These are phyloP conservation scores for Pyrenula massariospora DNA, from an alignment of 495 filamentous ascomycete species.

Conservation along the genomic window DNA sequence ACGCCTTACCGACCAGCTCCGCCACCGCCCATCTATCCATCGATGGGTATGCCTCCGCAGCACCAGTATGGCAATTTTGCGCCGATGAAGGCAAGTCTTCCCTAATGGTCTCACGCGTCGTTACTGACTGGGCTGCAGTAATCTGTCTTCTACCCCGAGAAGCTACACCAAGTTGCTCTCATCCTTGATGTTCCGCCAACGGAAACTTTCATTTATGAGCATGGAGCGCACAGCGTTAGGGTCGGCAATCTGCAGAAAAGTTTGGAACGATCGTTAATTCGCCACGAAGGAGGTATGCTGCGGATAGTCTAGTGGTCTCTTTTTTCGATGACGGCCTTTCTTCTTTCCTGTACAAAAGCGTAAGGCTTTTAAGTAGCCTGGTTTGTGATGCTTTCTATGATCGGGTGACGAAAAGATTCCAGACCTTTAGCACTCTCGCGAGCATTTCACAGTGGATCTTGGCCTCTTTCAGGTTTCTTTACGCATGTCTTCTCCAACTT, in stretches of 20 bases:
- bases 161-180: not conserved
- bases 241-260: not conserved
- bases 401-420: not conserved
- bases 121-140: not conserved
- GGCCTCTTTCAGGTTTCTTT: not conserved
- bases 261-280: not conserved
- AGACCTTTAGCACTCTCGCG: not conserved
- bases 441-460: not conserved
- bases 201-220: not conserved
- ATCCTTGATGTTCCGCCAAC: not conserved
- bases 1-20: slow-evolving; percentile 95
- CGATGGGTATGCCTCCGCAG: slow-evolving; percentile 69
- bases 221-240: not conserved
- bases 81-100: slow-evolving; percentile 57
- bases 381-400: not conserved
- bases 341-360: not conserved
- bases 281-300: not conserved
- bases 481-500: no score
- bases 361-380: not conserved
- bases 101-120: not conserved
- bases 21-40: slow-evolving; percentile 75
- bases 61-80: slow-evolving; percentile 65
- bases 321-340: not conserved
- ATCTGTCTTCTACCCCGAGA: not conserved
- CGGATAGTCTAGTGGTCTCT: not conserved